Base-by-base conservation (phyloP, 805 yeast genomes). In the Candida montana region DNA sequence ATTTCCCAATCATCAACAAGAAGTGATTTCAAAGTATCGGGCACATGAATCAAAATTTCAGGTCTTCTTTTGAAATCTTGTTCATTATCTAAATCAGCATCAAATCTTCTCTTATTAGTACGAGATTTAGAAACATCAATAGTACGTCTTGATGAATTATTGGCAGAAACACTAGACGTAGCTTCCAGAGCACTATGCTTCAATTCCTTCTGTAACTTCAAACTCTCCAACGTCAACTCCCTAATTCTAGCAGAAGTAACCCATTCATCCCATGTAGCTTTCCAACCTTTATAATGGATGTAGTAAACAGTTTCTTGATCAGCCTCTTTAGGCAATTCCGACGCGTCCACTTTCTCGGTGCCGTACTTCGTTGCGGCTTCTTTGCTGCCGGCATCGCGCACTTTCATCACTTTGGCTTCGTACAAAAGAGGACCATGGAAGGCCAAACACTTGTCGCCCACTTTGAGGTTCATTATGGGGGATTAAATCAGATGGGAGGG, bases 231-330 rank as follows among this genome's bases (percentile, higher is more conserved):
- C 37, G 74, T 83, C 55, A 69, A 71, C 48, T 78, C 82, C 54
- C 86, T 67, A 6, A 91, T 73, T 28, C 98, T 65, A 31, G 77
- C 80, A 7, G 63, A 61, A 1, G 75, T 73, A 1, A 91, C 91
- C 99, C 99, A 91, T 61, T 91, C 99, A 58, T 91, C 98, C 96
- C 96, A 91, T 44, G 89, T 80, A 15, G 81, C 63, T 55, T 90
- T 91, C 99, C 99, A 91, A 3, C 99, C 98, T 51, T 82, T 83
- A 62, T 91, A 91, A 57, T 93, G 99, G 15, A 91, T 77, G 50
- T 69, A 80, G 62, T 79, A 90, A 24, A 79, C 70, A 17, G 52
- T 50, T 31, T 62, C 64, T 16, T 53, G 60, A 21, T 48, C 49
- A 16, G 69, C 43, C 11, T 65, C 71, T 15, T 52, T 61, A 1